These are phyloP conservation scores for Pyrenophora teres DNA, from an alignment of 2,329 filamentous ascomycete species.

Conservation along the genomic window DNA sequence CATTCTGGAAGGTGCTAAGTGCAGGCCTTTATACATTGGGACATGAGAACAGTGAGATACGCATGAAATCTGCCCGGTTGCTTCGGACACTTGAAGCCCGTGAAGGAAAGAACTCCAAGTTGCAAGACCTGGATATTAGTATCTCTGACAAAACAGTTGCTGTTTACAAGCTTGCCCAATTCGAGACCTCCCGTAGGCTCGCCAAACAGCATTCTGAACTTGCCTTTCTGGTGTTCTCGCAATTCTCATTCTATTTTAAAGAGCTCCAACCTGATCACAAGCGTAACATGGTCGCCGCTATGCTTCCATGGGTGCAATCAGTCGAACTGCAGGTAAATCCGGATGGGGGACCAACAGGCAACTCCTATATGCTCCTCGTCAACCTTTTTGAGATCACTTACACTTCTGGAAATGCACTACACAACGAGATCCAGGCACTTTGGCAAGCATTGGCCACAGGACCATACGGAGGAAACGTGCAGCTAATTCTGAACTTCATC, in stretches of 20 bases:
- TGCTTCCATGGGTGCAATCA: constrained; percentile 94
- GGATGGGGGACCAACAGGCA: constrained; percentile 85
- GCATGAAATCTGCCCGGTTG: constrained; percentile 83
- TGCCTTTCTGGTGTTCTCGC: constrained; percentile 92
- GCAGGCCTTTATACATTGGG: constrained; percentile 91
- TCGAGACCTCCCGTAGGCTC: constrained; percentile 90
- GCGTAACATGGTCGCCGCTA: constrained; percentile 90
- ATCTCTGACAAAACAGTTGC: constrained; percentile 98
- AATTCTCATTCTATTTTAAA: constrained; percentile 93
- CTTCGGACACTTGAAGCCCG: constrained; percentile 81
- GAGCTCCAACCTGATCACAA: constrained; percentile 81
- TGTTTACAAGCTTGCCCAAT: constrained; percentile 96
- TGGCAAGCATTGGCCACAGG: constrained; percentile 97
- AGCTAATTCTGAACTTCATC: constrained; percentile 93
- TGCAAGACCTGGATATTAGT: constrained; percentile 97
- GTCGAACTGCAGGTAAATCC: constrained; percentile 92
- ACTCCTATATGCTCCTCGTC: constrained; percentile 91
- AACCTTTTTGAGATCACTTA: constrained; percentile 97
- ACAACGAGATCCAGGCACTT: constrained; percentile 95
- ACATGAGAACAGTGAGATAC: constrained; percentile 85
- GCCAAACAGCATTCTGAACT: constrained; percentile 86
- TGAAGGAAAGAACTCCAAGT: constrained; percentile 82
- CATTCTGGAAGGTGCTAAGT: constrained; percentile 89
- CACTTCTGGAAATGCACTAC: constrained; percentile 81
- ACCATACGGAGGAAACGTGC: constrained; percentile 90